Evolutionary conservation across 2,329 filamentous ascomycete species (phyloP).

Genomic region (Botryotinia globosa): DNA sequence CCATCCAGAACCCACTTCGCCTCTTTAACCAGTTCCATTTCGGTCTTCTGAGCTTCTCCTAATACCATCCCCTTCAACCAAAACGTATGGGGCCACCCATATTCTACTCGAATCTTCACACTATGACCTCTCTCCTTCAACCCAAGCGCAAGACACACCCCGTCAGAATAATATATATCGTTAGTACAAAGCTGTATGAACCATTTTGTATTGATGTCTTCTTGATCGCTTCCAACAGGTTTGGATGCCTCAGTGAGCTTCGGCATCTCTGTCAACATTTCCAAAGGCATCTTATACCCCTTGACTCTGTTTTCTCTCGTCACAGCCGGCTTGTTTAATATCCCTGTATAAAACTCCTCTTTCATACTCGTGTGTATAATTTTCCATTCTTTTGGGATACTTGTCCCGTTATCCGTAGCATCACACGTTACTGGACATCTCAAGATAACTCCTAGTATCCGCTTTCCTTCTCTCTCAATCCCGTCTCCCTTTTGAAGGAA

Average conservation of each 20-base stretch:
- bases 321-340: constrained; percentile 41
- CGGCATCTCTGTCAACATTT: constrained; percentile 35
- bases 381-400: constrained; percentile 41
- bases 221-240: not conserved
- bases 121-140: constrained; percentile 43
- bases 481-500: constrained; percentile 11
- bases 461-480: not conserved
- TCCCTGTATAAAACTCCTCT: constrained; percentile 39
- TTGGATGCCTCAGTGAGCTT: not conserved
- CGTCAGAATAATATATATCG: constrained; percentile 52
- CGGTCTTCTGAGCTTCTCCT: constrained; percentile 43
- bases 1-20: constrained; percentile 42
- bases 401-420: constrained; percentile 40
- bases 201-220: constrained; percentile 43
- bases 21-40: constrained; percentile 44
- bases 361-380: constrained; percentile 43
- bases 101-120: constrained; percentile 44
- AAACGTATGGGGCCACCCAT: constrained; percentile 52
- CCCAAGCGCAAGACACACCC: constrained; percentile 48
- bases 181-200: constrained; percentile 49
- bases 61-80: constrained; percentile 48
- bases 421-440: constrained; percentile 50
- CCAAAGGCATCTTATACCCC: constrained; percentile 43
- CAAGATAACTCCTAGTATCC: constrained; percentile 45
- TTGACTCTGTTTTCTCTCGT: constrained; percentile 41